Evolutionary conservation across 2,329 filamentous ascomycete species (phyloP), one percentile per base, ranked within the genome.

Genomic region (Neofusicoccum sp.): DNA sequence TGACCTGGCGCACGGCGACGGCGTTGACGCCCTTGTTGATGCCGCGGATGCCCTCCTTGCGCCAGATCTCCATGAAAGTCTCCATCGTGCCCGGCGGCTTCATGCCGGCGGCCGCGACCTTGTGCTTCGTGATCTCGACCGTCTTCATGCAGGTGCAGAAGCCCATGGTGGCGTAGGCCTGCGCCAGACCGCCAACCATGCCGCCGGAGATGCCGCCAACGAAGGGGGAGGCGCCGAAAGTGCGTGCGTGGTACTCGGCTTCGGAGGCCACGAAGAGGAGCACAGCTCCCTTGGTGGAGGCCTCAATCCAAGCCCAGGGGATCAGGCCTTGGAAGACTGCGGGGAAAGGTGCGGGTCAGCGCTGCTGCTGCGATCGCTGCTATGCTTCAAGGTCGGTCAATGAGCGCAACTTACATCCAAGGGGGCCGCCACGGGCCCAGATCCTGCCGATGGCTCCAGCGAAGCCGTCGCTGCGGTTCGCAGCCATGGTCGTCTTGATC

Each of bases 101-200:
- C 67, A 88, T 86, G 69, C 95, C 95, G 44, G 86, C 68, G 34
- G 91, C 88, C 12, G 91, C 92, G 73, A 95, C 83, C 86, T 98
- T 98, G 84, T 95, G 89, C 82, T 97, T 96, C 74, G 95, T 99
- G 80, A 99, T 99, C 80, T 99, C 95, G 68, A 98, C 95, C 65
- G 95, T 99, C 88, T 99, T 99, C 95, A 99, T 99, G 86, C 95
- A 99, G 64, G 95, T 99, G 81, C 95, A 99, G 87, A 99, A 99
- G 69, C 95, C 95, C 93, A 99, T 99, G 76, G 95, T 99, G 67
- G 95, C 95, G 77, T 99, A 99, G 63, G 95, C 95, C 82, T 99
- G 95, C 48, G 93, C 95, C 62, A 99, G 87, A 84, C 95, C 95
- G 75, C 95, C 95, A 24, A 87, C 84, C 83, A 99, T 91, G 78